Evolutionary conservation across 306 rosid genomes (phyloP).

Genomic region (Rosa persica): DNA sequence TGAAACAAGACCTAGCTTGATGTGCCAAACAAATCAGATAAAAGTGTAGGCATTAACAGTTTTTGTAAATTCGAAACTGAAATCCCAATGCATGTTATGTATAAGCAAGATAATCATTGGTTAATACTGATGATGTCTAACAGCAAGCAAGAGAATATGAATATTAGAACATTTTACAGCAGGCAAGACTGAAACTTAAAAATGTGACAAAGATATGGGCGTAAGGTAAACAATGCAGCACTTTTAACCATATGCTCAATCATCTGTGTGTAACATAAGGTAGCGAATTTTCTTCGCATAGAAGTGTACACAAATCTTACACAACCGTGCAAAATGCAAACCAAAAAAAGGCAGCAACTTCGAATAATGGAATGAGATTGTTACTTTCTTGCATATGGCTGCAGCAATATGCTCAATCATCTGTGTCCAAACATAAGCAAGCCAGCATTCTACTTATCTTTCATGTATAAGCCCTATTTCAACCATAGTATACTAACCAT

Average conservation of each 20-base stretch:
- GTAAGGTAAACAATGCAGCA: neutral
- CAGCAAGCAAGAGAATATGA: neutral
- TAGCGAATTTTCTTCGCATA: neutral
- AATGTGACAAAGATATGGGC: neutral
- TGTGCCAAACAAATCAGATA: neutral
- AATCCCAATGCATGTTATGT: neutral
- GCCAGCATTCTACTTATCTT: neutral
- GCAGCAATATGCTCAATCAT: neutral
- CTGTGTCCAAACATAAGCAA: neutral
- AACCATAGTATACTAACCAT: neutral
- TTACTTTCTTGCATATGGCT: neutral
- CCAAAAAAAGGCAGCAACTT: neutral
- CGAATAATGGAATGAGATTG: neutral
- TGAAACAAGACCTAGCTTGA: neutral
- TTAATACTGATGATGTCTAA: neutral
- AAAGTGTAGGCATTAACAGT: neutral
- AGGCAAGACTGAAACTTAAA: neutral
- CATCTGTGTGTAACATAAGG: neutral
- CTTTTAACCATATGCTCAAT: neutral
- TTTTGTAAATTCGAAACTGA: neutral
- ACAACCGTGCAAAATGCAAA: neutral
- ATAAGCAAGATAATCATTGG: neutral
- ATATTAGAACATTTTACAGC: neutral
- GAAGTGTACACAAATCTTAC: neutral
- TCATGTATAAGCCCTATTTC: neutral